phyloP scores from a whole-genome alignment of 176 grass and related monocot species.

The Oryza glumipatula region DNA sequence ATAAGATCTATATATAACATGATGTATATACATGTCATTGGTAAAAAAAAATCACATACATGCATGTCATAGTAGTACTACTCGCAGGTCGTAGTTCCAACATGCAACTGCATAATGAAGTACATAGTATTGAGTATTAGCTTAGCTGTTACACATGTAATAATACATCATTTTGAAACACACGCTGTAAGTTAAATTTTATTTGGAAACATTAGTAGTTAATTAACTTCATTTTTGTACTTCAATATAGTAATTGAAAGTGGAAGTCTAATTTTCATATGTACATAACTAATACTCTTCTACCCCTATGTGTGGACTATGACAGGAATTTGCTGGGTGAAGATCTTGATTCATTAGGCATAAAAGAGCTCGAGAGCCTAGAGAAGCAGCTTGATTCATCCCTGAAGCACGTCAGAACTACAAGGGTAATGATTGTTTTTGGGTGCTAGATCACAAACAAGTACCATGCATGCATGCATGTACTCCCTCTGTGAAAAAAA shows the following conservation, averaged over 20 bases:
- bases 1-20: background rate
- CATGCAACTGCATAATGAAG: background rate
- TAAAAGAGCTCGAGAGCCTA: constrained; percentile 81
- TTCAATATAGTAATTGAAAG: background rate
- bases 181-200: background rate
- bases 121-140: background rate
- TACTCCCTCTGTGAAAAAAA: too few relatives aligned
- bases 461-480: background rate
- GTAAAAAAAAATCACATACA: background rate
- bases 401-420: constrained; percentile 86
- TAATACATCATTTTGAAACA: background rate
- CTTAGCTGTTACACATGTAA: background rate
- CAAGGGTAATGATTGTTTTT: constrained; percentile 58
- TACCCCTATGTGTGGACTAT: constrained; percentile 1
- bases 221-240: background rate
- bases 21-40: background rate
- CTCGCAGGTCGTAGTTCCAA: background rate
- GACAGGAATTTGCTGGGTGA: constrained; percentile 94
- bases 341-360: constrained; percentile 63
- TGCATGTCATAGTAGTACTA: background rate
- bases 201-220: background rate
- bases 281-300: background rate
- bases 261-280: background rate
- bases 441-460: background rate
- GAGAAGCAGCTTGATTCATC: constrained; percentile 89